Percentiles rank a stretch among this genome's conserved stretches.
Evolutionary conservation across 1,284 basidiomycete genomes (phyloP).

Genomic region (Neotropicomus parvogracilis): DNA sequence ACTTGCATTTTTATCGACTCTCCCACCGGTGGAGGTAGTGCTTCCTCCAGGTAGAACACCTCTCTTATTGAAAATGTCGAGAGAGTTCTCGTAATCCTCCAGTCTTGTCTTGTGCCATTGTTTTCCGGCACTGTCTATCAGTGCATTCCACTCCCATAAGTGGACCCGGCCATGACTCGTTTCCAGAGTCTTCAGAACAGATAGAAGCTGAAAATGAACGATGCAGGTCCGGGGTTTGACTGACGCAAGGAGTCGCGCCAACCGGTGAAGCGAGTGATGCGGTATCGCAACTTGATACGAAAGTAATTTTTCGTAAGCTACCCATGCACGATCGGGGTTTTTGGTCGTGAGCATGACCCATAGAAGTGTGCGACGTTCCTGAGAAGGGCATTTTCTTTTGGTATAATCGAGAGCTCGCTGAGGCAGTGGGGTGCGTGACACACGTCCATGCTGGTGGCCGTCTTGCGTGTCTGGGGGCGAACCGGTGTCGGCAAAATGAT

Average conservation of each 20-base stretch:
- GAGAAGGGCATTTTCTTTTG: constrained; percentile 21
- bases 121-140: constrained; percentile 65
- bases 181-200: constrained; percentile 56
- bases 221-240: constrained; percentile 53
- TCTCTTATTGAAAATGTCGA: constrained; percentile 61
- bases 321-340: constrained; percentile 53
- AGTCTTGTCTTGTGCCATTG: constrained; percentile 55
- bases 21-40: not conserved
- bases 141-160: constrained; percentile 68
- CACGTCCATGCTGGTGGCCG: not conserved
- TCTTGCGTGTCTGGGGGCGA: constrained; percentile 7
- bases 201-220: constrained; percentile 59
- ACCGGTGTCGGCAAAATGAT: constrained; percentile 7
- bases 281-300: constrained; percentile 38
- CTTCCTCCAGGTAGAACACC: constrained; percentile 32
- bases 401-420: not conserved
- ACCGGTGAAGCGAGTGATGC: constrained; percentile 53
- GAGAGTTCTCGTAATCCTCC: constrained; percentile 57
- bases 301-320: constrained; percentile 49
- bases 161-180: constrained; percentile 48
- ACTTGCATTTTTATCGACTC: not conserved
- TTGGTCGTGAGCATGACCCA: constrained; percentile 36
- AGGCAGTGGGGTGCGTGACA: not conserved
- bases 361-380: constrained; percentile 25
- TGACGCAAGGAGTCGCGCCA: constrained; percentile 52